Percentiles rank a stretch among this genome's conserved stretches.
Conservation (phyloP, 139 green algal species). For the Pseudopediastrum boryanum region DNA sequence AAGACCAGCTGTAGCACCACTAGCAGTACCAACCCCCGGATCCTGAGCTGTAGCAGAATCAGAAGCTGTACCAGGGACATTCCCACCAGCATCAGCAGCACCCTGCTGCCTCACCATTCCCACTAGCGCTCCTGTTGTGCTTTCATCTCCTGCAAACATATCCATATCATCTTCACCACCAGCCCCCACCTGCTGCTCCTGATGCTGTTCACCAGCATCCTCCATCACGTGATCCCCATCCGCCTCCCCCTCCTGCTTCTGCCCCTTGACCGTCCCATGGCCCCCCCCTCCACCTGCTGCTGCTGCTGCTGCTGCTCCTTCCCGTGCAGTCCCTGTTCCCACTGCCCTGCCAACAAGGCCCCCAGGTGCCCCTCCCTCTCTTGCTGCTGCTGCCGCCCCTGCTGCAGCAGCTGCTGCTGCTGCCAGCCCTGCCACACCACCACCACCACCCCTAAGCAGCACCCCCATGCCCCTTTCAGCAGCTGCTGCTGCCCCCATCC, state of each 20-base stretch:
- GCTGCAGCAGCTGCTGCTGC: not conserved
- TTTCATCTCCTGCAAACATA: slow-evolving; percentile 1
- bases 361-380: not conserved
- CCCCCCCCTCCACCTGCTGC: slow-evolving; percentile 1
- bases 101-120: not conserved
- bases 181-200: not conserved
- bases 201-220: not conserved
- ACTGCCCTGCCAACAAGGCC: not conserved
- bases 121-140: slow-evolving; percentile 6
- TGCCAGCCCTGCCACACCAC: not conserved
- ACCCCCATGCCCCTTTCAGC: not conserved
- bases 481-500: not conserved
- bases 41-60: not conserved
- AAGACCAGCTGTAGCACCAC: not conserved
- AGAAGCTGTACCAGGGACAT: not conserved
- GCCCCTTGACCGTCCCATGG: not conserved
- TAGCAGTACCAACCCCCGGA: not conserved
- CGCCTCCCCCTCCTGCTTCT: not conserved
- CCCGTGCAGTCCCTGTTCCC: not conserved
- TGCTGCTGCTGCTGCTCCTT: slow-evolving; percentile 1
- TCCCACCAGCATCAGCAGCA: not conserved
- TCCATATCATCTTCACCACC: not conserved
- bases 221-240: not conserved
- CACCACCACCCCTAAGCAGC: not conserved
- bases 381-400: not conserved